Evolutionary conservation across 306 rosid genomes (phyloP).

Genomic region (Lathyrus aphaca): DNA sequence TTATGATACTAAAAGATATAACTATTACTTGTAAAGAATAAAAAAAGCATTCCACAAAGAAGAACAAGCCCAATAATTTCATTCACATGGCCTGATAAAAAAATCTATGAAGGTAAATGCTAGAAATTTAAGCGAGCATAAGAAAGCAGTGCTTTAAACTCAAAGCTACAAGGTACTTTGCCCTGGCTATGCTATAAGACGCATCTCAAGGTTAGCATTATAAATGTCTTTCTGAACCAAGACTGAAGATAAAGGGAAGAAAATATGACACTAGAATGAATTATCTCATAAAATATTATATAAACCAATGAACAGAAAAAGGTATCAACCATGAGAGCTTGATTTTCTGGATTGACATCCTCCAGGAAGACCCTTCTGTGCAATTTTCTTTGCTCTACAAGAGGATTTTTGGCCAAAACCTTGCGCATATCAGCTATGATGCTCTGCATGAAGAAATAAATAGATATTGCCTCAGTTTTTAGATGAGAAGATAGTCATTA

Average conservation of each 20-base stretch:
- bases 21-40: no score
- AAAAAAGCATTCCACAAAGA: no score
- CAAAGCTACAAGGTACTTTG: neutral
- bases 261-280: slow-evolving; percentile 22
- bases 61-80: no score
- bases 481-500: slow-evolving; percentile 27
- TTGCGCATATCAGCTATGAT: slow-evolving; percentile 97
- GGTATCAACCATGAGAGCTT: slow-evolving; percentile 78
- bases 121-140: slow-evolving; percentile 28
- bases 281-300: slow-evolving; percentile 18
- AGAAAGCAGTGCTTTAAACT: slow-evolving; percentile 23
- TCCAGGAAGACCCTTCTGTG: slow-evolving; percentile 95
- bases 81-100: neutral
- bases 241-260: slow-evolving; percentile 14
- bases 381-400: slow-evolving; percentile 92
- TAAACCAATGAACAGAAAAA: slow-evolving; percentile 28
- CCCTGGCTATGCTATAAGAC: slow-evolving; percentile 16
- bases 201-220: slow-evolving; percentile 30
- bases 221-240: slow-evolving; percentile 27
- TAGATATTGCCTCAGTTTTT: slow-evolving; percentile 32
- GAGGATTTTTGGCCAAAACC: slow-evolving; percentile 93
- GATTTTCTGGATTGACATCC: slow-evolving; percentile 76
- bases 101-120: slow-evolving; percentile 4
- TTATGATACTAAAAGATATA: no score
- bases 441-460: slow-evolving; percentile 53